Base-by-base conservation (phyloP, 2,329 filamentous ascomycete species). In the Fusarium vanettenii region DNA sequence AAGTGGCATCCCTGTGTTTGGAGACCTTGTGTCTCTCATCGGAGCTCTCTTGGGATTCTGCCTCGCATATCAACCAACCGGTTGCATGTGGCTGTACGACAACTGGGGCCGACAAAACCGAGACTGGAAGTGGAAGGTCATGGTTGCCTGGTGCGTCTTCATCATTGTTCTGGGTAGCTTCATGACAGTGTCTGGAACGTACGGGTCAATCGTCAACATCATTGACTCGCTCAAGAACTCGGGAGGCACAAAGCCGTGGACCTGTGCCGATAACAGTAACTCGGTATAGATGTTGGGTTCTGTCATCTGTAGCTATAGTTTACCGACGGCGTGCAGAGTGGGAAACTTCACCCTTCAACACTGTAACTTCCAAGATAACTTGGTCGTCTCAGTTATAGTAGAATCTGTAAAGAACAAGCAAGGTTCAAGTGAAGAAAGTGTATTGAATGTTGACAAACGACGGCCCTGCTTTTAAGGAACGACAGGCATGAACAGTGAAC, bases 131-230 rank as follows among this genome's bases (percentile, higher is more conserved):
- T 75, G 69, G 66, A 75, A 75, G 31, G n/a, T 73, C 1, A 75
- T 75, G 72, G 69, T 73, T 22, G 66, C 50, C 9, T 73, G 69
- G 57, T 20, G 50, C 6, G 9, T 52, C 2, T 75, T 75, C 1
- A 73, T 75, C 10, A 72, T 75, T 52, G 13, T 66, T 5, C 73
- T 69, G 1, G 78, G 78, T 10, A 77, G 69, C 0, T 87, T 87
- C 71, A 67, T 86, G 5, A 87, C 84, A 80, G 76, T 87, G 31
- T 81, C 80, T 13, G 86, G 85, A 4, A 86, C 85, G 0, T 87
- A 87, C 56, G 85, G 85, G 6, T 85, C 85, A 2, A 76, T 87
- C 8, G 79, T 85, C 18, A 77, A 76, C 7, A 76, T 77, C 20
- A 81, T 79, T 4, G 79, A 83, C 6, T 79, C 79, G 1, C 85